These are phyloP conservation scores for Ehretia macrophylla DNA, from an alignment of 257 asterid genomes.

Conservation along the genomic window DNA sequence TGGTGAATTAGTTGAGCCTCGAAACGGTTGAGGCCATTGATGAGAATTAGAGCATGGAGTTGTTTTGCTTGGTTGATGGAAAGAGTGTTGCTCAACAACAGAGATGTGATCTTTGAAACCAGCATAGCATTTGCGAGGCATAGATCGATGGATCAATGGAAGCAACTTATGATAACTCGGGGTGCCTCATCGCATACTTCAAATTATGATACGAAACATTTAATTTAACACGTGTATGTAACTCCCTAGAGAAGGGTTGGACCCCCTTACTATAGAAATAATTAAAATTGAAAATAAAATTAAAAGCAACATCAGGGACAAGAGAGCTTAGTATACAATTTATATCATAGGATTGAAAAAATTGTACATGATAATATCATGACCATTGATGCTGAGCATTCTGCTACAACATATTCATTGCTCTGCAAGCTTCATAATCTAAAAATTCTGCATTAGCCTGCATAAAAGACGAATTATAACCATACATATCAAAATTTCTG, in stretches of 20 bases:
- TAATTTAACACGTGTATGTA: no score
- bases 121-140: constrained; percentile 29
- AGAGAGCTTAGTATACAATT: not conserved
- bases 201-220: no score
- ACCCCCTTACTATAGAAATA: no score
- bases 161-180: no score
- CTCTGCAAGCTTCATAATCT: constrained; percentile 58
- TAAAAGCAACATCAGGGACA: no score
- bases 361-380: not conserved
- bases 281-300: no score
- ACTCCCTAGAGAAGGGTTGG: no score
- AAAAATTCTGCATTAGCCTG: constrained; percentile 44
- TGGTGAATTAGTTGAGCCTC: constrained; percentile 42
- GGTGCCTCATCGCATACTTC: no score
- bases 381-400: not conserved
- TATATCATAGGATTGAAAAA: no score
- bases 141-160: not conserved
- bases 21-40: constrained; percentile 33
- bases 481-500: constrained; percentile 52
- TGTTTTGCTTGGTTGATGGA: constrained; percentile 46
- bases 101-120: constrained; percentile 19
- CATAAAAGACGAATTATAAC: constrained; percentile 48
- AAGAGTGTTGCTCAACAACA: constrained; percentile 32
- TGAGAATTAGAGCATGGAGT: constrained; percentile 56
- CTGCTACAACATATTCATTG: constrained; percentile 54